phyloP scores from a whole-genome alignment of 257 asterid genomes.

The Solanum stenotomum region DNA sequence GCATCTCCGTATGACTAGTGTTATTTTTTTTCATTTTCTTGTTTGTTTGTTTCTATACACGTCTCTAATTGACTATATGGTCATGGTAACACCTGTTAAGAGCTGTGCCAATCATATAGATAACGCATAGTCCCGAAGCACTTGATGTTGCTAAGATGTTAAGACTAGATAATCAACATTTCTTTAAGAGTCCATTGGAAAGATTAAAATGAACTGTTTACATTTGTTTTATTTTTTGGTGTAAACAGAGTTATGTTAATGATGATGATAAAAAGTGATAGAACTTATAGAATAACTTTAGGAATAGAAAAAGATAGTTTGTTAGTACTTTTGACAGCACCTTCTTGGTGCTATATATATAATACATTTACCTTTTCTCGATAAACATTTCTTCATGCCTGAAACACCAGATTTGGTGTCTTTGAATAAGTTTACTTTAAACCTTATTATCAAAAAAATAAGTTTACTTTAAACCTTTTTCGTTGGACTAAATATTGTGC shows the following conservation, averaged over 20 bases:
- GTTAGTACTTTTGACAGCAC: neutral
- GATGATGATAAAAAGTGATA: neutral
- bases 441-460: neutral
- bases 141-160: neutral
- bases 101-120: neutral
- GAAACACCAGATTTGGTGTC: neutral
- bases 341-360: neutral
- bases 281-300: neutral
- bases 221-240: neutral
- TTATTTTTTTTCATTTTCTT: neutral
- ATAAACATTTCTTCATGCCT: neutral
- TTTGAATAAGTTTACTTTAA: neutral
- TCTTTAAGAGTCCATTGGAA: neutral
- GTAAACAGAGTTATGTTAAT: neutral
- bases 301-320: neutral
- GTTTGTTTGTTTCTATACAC: neutral
- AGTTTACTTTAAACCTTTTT: neutral
- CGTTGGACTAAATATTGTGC: neutral
- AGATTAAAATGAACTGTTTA: neutral
- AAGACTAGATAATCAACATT: neutral
- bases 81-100: neutral
- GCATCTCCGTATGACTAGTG: neutral
- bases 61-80: neutral
- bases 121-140: neutral
- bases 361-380: neutral